Conservation (phyloP, 1,284 basidiomycete species). For the Entoloma clypeatum region DNA sequence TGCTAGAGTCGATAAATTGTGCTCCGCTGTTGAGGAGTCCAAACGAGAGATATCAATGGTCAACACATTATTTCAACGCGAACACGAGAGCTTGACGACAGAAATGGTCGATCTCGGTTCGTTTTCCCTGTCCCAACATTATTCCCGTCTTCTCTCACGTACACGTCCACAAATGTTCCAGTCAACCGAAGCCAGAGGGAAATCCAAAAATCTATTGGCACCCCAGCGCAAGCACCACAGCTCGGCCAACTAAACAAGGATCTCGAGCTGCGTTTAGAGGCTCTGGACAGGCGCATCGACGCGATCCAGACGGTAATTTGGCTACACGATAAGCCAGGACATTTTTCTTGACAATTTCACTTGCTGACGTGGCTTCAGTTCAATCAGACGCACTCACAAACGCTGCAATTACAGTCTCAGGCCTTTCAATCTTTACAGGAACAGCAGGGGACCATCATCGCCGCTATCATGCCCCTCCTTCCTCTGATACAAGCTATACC, state of each 20-base stretch:
- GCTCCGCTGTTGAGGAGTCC: slow-evolving; percentile 37
- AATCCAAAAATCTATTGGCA: slow-evolving; percentile 53
- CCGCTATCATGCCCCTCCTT: slow-evolving; percentile 50
- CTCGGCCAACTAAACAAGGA: slow-evolving; percentile 40
- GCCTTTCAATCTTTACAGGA: slow-evolving; percentile 53
- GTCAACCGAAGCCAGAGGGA: slow-evolving; percentile 59
- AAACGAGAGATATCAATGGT: slow-evolving; percentile 41
- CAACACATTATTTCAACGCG: slow-evolving; percentile 42
- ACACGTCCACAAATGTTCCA: slow-evolving; percentile 22
- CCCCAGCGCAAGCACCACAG: slow-evolving; percentile 46
- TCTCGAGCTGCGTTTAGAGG: slow-evolving; percentile 39
- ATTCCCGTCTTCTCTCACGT: slow-evolving; percentile 8
- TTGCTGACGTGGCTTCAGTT: slow-evolving; percentile 27
- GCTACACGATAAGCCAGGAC: neutral
- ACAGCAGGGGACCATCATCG: slow-evolving; percentile 49
- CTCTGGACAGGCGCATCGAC: slow-evolving; percentile 54
- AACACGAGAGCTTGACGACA: slow-evolving; percentile 39
- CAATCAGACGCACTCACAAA: slow-evolving; percentile 41
- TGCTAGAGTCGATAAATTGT: slow-evolving; percentile 42
- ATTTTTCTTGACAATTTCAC: slow-evolving; percentile 1
- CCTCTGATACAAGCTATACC: slow-evolving; percentile 56
- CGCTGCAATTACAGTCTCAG: slow-evolving; percentile 49
- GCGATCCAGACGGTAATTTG: slow-evolving; percentile 45
- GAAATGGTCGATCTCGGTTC: slow-evolving; percentile 46
- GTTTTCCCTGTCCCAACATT: slow-evolving; percentile 17